Base-by-base conservation (phyloP, 352 stramenopile genomes). In the Globisporangium recalcitrans region DNA sequence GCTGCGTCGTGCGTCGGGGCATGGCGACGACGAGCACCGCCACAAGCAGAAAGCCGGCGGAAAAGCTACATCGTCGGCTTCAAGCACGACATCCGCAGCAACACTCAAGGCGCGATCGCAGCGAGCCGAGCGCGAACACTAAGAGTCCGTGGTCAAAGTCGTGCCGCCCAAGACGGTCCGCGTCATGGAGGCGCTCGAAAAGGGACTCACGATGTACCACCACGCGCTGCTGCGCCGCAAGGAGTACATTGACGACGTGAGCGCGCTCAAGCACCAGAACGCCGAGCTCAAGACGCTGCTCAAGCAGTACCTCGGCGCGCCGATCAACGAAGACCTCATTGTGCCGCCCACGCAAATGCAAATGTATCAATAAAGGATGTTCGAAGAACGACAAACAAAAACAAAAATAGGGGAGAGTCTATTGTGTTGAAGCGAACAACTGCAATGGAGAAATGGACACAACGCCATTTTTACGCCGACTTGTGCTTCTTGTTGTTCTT, bases 241-340 rank as follows among this genome's bases (percentile, higher is more conserved):
- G 54, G 72, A 84, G 19, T 70, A 86, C 19, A 90, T 97, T 46
- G 72, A 93, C 48, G 78, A 96, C 29, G 84, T 97, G 13, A 77
- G 69, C 5, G 64, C 54, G 29, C 83, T 98, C 42, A 82, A 91
- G 53, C 58, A 65, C 34, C 87, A 97, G 64, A 98, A 98, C 62
- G 63, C 68, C 13, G 79, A 97, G 72, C 85, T 98, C 59, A 97
- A 97, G 72, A 77, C 71, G 26, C 65, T 97, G 24, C 73, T 98
- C 32, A 93, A 96, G 55, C 85, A 97, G 53, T 97, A 98, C 60
- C 67, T 97, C 11, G 82, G 79, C 22, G 83, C 82, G 4, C 67
- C 81, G 10, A 90, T 94, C 63, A 93, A 94, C 67, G 82, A 90
- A 44, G 81, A 92, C 57, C 75, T 96, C 51, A 74, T 92, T 24